Evolutionary conservation across 2,329 filamentous ascomycete genomes (phyloP), one percentile per base, ranked within the genome.

Genomic region (Ophiostoma sp.): DNA sequence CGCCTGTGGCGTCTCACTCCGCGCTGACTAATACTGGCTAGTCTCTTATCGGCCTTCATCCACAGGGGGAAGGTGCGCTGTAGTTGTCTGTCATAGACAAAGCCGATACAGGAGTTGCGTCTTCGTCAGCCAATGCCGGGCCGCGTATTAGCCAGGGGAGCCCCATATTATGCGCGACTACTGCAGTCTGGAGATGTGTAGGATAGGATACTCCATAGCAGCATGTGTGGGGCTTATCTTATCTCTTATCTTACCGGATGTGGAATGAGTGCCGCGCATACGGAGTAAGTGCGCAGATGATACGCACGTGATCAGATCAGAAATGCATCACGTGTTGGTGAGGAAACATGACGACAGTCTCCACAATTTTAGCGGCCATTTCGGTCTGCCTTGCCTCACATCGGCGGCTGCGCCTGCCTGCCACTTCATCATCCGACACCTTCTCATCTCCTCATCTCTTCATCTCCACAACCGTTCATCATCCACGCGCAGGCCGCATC

Each of bases 41-140:
- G 27, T 27, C 27, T 27, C 27, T 27, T 27, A 27, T 27, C 27
- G 27, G 27, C 27, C 27, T 27, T 27, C 27, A 27, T 27, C 27
- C 27, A 27, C 27, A 27, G 27, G 27, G 42, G 5, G 11, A 44
- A 44, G 42, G 42, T 44, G 27, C 27, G 27, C 27, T 27, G 27
- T 38, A 60, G 4, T 14, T 44, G 42, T 12, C 12, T 44, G 8
- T 18, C 9, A 60, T 60, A 36, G 11, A 5, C 66, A 40, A 18
- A 9, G 49, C 66, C 67, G 65, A 69, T 69, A 66, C 65, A 69
- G 67, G 67, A 66, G 44, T 64, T 66, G 36, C 49, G 42, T n/a
- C 67, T 66, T 27, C 49, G 42, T 38, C 67, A 64, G 64, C 64
- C 67, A 68, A 68, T 68, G 38, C 64, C 44, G 40, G 40, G 5